Base-by-base conservation (phyloP, 768 basidiomycete genomes). In the Piloderma croceum region DNA sequence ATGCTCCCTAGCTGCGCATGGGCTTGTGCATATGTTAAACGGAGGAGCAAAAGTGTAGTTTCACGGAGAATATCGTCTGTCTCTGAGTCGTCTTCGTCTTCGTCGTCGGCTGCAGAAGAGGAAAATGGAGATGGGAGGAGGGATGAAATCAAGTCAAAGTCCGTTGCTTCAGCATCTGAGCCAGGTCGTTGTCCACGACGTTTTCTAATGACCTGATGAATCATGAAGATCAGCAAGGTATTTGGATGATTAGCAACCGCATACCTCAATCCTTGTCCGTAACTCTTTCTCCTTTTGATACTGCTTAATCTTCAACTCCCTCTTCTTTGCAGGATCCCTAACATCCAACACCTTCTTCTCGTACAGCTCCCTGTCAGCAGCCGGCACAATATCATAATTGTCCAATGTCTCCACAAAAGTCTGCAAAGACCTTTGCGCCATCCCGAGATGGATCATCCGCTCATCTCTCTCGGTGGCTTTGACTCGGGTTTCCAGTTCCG, bases 241-340 rank as follows among this genome's bases (percentile, higher is more conserved):
- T 32, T 10, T 22, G 23, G 25, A 7, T 1, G 19, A 7, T 25
- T 20, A 25, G n/a, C 9, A 10, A 12, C 21, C 15, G 56, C 63
- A 35, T 39, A 87, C 90, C 63, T 90, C 76, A 20, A 97, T 76
- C 42, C 73, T 73, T 15, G 63, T 61, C 39, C 79, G 75, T 21
- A 97, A 62, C 24, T 86, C 83, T 60, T 88, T 93, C 62, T 94
- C 91, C 42, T 77, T 75, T 60, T 83, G 81, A 60, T 79, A 97
- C 56, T 93, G 92, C 45, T 77, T 81, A 47, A 99, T 96, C 68
- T 96, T 99, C 24, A 82, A 59, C 49, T 94, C 91, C 49, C 96
- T 67, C 41, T 84, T 72, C 54, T 73, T 77, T 2, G 77, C 74
- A 15, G 82, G 74, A 58, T 97, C 85, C 7, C 53, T 60, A 36